Evolutionary conservation across 2,329 filamentous ascomycete species (phyloP), one percentile per base, ranked within the genome.

Genomic region (Ophiostoma angusticollis): DNA sequence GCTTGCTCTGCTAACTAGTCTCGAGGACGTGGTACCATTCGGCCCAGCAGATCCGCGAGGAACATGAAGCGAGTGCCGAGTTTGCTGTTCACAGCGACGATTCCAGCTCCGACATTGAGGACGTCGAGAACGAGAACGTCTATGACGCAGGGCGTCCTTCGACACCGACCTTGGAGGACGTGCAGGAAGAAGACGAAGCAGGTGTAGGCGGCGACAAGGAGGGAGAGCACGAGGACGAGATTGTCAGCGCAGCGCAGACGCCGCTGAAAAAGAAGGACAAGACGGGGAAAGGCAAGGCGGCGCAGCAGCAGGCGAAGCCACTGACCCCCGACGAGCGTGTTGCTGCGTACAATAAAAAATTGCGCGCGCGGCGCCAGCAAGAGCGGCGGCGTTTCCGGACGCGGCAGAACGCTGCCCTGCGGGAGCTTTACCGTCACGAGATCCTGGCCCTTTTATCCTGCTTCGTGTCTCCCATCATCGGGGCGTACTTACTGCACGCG

Each of bases 401-500:
- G 2, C 41, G 37, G 3, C 47, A 52, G 48, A 50, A 50, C 49
- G 35, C 46, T 40, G 73, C 74, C 1, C 52, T 72, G 30, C 65
- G 59, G 30, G 80, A 87, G 51, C 71, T 95, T 22, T 79, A 80
- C 47, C 58, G 70, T 7, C 78, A 93, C 52, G 87, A 94, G 57
- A 61, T 80, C 0, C 55, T 79, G 14, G 86, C 89, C 1, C 65
- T 96, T 13, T 48, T 74, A 0, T 78, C 80, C 6, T 95, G 86
- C 57, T 93, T 95, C 51, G 44, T 80, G 21, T 79, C 83, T 22
- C 89, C 89, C 0, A 53, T 84, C 0, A 54, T 85, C 4, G 83
- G 84, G n/a, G 83, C 87, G 21, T 91, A 81, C 59, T 64, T 95
- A 28, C 67, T 96, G 9, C 87, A 95, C 54, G 65, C 74, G 16